Percentiles rank a stretch among this genome's conserved stretches.
These are phyloP conservation scores for Tilletia setariae DNA, from an alignment of 1,284 basidiomycete genomes.

Conservation along the genomic window DNA sequence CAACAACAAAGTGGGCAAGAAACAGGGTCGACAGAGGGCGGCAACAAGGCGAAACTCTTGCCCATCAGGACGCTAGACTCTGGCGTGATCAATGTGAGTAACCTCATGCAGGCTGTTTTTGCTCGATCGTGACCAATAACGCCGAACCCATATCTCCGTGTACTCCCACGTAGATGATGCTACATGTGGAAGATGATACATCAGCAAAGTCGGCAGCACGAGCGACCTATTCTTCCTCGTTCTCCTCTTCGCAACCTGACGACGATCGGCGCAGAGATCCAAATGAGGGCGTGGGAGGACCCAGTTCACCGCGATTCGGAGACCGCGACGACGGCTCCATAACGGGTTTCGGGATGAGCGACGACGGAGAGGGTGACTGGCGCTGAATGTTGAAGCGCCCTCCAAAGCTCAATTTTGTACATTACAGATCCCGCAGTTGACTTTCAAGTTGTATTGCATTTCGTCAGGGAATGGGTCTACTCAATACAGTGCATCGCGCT, in stretches of 20 bases:
- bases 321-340: slow-evolving; percentile 1
- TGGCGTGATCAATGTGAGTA: slow-evolving; percentile 15
- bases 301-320: background rate
- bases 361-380: slow-evolving; percentile 10
- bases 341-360: background rate
- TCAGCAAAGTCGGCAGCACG: background rate
- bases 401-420: background rate
- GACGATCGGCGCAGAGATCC: background rate
- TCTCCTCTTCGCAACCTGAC: background rate
- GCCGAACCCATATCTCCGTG: background rate
- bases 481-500: too few relatives aligned
- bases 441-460: background rate
- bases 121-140: background rate
- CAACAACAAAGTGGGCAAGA: background rate
- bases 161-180: background rate
- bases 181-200: slow-evolving; percentile 12
- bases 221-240: background rate
- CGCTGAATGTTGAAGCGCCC: background rate
- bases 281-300: background rate
- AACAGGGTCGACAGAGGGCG: background rate
- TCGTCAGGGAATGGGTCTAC: background rate
- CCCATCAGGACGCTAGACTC: slow-evolving; percentile 12
- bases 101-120: background rate
- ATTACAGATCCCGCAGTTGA: background rate
- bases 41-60: background rate